These are phyloP conservation scores for Agaricales sp. DNA, from an alignment of 1,284 basidiomycete species.

Conservation along the genomic window DNA sequence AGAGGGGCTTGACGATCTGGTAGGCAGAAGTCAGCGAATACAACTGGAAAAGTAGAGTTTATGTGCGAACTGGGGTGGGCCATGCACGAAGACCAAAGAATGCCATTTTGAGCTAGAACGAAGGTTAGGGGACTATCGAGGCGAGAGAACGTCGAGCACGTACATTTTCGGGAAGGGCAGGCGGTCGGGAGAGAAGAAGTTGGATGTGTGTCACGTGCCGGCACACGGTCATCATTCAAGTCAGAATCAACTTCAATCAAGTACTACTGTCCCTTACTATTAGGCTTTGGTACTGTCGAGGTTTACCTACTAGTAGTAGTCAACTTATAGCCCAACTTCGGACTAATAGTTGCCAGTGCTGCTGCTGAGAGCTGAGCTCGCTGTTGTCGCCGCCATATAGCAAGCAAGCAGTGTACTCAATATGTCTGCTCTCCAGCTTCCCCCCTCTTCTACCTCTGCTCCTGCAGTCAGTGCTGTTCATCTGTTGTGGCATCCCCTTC, in stretches of 20 bases:
- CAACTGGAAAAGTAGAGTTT: conserved; percentile 5
- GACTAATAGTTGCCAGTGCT: no score
- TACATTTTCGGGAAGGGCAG: conserved; percentile 1
- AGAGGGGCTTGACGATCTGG: conserved; percentile 61
- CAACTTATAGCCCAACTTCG: no score
- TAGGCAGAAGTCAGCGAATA: conserved; percentile 9
- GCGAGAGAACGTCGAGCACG: not conserved
- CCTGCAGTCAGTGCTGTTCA: conserved; percentile 9
- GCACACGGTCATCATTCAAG: no score
- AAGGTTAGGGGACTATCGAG: not conserved
- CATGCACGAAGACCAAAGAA: conserved; percentile 73
- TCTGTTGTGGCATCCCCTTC: not conserved
- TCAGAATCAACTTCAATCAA: no score
- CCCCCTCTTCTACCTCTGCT: conserved; percentile 2
- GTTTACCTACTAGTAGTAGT: no score
- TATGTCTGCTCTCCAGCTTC: not conserved
- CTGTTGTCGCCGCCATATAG: no score
- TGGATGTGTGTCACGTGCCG: no score
- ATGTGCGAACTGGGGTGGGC: conserved; percentile 56
- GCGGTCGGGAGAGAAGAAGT: no score
- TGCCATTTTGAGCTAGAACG: conserved; percentile 40
- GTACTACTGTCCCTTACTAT: no score
- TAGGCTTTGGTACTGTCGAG: no score
- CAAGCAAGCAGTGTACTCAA: no score
- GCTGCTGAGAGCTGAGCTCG: no score